These are phyloP conservation scores for Ganoderma meredithae DNA, from an alignment of 1,284 basidiomycete species.

Conservation along the genomic window DNA sequence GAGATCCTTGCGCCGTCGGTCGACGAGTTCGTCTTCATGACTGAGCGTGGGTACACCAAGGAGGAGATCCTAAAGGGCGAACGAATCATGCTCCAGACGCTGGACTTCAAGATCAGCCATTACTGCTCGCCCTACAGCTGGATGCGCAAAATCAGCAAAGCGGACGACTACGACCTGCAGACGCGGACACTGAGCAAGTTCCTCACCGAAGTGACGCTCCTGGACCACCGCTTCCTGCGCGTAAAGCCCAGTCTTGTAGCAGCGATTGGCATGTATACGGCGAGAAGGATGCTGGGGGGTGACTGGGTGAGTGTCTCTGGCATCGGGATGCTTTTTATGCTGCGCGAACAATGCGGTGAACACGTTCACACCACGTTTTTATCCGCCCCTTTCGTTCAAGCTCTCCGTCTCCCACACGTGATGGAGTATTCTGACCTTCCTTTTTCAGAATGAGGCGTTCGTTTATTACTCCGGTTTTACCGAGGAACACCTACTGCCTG, in stretches of 20 bases:
- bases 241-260: slow-evolving; percentile 95
- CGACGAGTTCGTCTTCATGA: slow-evolving; percentile 98
- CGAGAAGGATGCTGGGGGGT: slow-evolving; percentile 90
- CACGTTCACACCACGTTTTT: slow-evolving; percentile 36
- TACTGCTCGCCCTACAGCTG: slow-evolving; percentile 99
- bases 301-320: slow-evolving; percentile 81
- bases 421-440: slow-evolving; percentile 45
- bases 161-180: slow-evolving; percentile 98
- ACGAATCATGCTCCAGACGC: slow-evolving; percentile 91
- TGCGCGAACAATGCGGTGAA: slow-evolving; percentile 35
- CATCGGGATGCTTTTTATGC: slow-evolving; percentile 30
- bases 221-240: slow-evolving; percentile 93
- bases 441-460: slow-evolving; percentile 83
- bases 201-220: slow-evolving; percentile 94
- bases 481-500: slow-evolving; percentile 87
- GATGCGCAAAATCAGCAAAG: slow-evolving; percentile 98
- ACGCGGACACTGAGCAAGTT: slow-evolving; percentile 98
- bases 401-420: slow-evolving; percentile 52
- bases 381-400: slow-evolving; percentile 29
- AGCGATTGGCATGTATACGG: slow-evolving; percentile 98
- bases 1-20: slow-evolving; percentile 96
- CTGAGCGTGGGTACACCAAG: slow-evolving; percentile 90
- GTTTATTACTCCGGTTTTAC: slow-evolving; percentile 95
- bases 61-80: slow-evolving; percentile 99
- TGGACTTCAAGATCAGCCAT: slow-evolving; percentile 95